phyloP scores from a whole-genome alignment of 2,329 filamentous ascomycete species.

The Magnaporthales sp. region DNA sequence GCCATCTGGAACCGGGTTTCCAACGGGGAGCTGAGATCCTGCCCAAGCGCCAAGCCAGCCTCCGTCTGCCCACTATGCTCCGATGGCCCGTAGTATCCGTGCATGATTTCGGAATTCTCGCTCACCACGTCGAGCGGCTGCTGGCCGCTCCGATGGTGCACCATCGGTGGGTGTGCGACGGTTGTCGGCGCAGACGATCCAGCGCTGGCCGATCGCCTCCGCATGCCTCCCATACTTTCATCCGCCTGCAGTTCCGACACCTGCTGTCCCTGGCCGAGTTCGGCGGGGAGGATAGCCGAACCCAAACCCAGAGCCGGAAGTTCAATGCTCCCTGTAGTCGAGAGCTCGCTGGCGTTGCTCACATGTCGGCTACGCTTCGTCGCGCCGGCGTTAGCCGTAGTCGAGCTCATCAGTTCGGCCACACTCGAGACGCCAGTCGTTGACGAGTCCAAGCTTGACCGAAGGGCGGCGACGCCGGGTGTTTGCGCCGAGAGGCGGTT shows the following conservation, averaged over 20 bases:
- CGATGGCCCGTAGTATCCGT: conserved; percentile 37
- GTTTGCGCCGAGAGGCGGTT: conserved; percentile 5
- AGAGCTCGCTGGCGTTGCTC: conserved; percentile 37
- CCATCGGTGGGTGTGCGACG: conserved; percentile 5
- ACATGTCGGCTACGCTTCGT: conserved; percentile 28
- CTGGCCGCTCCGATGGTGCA: conserved; percentile 15
- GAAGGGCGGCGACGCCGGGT: conserved; percentile 13
- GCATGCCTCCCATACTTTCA: conserved; percentile 16
- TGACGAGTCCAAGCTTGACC: conserved; percentile 29
- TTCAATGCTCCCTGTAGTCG: conserved; percentile 23
- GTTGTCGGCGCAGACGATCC: background rate
- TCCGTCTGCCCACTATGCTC: conserved; percentile 33
- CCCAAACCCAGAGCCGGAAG: conserved; percentile 10
- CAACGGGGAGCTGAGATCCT: conserved; percentile 9
- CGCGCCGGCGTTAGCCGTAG: background rate
- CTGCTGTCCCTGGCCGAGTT: conserved; percentile 25
- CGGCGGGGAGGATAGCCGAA: conserved; percentile 21
- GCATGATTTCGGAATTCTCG: conserved; percentile 30
- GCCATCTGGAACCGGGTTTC: background rate
- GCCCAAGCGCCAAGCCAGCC: conserved; percentile 11
- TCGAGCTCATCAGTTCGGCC: background rate
- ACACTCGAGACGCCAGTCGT: conserved; percentile 7
- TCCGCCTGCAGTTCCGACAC: conserved; percentile 27
- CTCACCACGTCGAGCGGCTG: conserved; percentile 25
- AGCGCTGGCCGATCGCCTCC: conserved; percentile 13